Percentiles rank a stretch among this genome's conserved stretches.
phyloP scores from a whole-genome alignment of 2,329 filamentous ascomycete species.

The Madurella mycetomatis region DNA sequence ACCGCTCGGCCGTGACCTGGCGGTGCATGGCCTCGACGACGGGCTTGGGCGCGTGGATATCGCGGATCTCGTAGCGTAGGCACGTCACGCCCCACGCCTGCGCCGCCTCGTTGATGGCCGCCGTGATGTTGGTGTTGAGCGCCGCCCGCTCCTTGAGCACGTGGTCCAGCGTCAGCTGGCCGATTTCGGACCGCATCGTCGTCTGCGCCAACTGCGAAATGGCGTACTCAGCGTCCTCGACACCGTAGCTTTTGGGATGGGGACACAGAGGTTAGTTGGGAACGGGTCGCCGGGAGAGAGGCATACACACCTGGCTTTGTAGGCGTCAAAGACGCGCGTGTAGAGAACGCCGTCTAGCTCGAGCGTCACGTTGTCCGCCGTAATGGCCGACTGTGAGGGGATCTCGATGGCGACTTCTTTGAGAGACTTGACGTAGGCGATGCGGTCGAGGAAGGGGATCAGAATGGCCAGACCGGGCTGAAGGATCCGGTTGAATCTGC shows the following conservation, averaged over 20 bases:
- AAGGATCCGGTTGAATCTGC: conserved; percentile 90
- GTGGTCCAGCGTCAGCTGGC: conserved; percentile 92
- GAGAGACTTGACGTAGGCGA: conserved; percentile 95
- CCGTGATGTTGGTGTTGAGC: conserved; percentile 97
- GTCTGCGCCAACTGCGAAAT: conserved; percentile 97
- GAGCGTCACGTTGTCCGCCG: conserved; percentile 94
- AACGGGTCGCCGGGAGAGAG: too few species aligned
- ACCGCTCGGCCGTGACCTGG: conserved; percentile 94
- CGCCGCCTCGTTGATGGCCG: conserved; percentile 95
- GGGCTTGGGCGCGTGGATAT: conserved; percentile 90
- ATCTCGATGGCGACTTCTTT: conserved; percentile 98
- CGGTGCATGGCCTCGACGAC: conserved; percentile 98
- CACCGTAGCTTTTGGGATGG: conserved; percentile 67
- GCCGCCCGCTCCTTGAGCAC: conserved; percentile 95
- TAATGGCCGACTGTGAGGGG: conserved; percentile 95
- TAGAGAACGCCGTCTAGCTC: conserved; percentile 95
- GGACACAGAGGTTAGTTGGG: background rate
- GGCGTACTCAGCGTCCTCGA: conserved; percentile 97
- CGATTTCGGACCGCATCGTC: conserved; percentile 98
- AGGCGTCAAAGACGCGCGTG: conserved; percentile 94
- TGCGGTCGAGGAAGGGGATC: conserved; percentile 86
- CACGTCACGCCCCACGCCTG: conserved; percentile 96
- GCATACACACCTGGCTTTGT: conserved; percentile 87
- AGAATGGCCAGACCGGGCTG: conserved; percentile 87
- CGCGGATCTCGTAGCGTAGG: conserved; percentile 93